A percentile compares a stretch with the other conserved stretches of the same genome.
Conservation (phyloP, 306 rosid species). For the Fagus sylvatica region DNA sequence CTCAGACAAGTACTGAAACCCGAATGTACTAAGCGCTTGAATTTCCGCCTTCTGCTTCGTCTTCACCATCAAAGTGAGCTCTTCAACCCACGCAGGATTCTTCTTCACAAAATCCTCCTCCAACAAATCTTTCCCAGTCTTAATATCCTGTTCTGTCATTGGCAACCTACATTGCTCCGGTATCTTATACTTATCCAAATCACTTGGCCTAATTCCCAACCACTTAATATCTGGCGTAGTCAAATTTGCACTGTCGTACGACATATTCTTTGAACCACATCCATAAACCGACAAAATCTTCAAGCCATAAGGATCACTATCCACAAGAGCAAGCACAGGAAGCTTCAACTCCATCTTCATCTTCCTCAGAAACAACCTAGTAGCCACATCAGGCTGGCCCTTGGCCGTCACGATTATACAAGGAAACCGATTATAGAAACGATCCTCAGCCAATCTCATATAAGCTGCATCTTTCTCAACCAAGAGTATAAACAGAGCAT, state of each 20-base stretch:
- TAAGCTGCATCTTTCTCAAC: conserved; percentile 97
- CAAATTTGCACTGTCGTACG: conserved; percentile 85
- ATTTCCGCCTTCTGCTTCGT: conserved; percentile 96
- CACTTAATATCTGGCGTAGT: conserved; percentile 95
- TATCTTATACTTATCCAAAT: conserved; percentile 89
- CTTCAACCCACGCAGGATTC: conserved; percentile 97
- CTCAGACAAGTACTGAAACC: conserved; percentile 87
- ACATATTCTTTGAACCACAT: conserved; percentile 93
- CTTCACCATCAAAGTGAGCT: conserved; percentile 86
- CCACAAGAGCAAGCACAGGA: conserved; percentile 86
- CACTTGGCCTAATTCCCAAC: conserved; percentile 90
- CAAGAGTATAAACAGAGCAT: conserved; percentile 76
- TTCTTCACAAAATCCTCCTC: conserved; percentile 97
- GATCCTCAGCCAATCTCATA: conserved; percentile 87
- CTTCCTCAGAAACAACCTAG: conserved; percentile 83
- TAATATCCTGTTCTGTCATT: conserved; percentile 94
- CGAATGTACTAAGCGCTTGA: conserved; percentile 89
- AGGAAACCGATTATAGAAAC: conserved; percentile 83
- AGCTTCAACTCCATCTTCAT: conserved; percentile 88
- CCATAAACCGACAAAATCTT: conserved; percentile 88
- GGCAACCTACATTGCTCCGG: conserved; percentile 93
- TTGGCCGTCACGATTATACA: conserved; percentile 78
- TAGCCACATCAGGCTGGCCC: conserved; percentile 92
- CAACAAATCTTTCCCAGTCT: conserved; percentile 89
- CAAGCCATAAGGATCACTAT: conserved; percentile 90